Evolutionary conservation across 2,329 filamentous ascomycete species (phyloP), one percentile per base, ranked within the genome.

Genomic region (Xylariaceae sp.): DNA sequence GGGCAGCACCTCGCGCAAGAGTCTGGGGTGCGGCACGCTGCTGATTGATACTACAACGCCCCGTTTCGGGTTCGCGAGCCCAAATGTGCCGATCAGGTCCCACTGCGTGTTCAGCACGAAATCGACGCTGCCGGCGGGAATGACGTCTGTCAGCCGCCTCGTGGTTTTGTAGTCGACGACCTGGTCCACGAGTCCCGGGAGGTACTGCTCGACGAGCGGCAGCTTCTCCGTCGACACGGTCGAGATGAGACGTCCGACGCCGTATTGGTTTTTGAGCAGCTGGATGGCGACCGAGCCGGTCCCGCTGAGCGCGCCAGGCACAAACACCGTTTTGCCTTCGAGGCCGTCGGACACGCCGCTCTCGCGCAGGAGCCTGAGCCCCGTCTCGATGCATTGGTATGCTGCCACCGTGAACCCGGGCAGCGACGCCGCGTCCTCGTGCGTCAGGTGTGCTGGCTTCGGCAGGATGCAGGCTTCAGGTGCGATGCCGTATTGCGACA

Each of bases 211-310:
- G 0, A 81, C 76, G 18, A 76, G 69, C 0, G 67, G 55, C 26
- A 84, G 52, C 64, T 84, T 84, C 8, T 72, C 55, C 18, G 80
- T 81, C 3, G 80, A 83, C 0, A 79, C 78, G 0, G 80, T 81
- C 0, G 79, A 73, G 39, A 84, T 77, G 48, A 83, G 69, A 40
- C 70, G 74, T 0, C 64, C 64, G 1, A 75, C 81, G 0, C 75
- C 72, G 41, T 79, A 82, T 2, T 77, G 71, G 24, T 79, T 77
- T 59, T 78, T 80, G 3, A 79, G 76, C 2, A 83, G 64, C 64
- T 83, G 80, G 21, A 77, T 72, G 0, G 69, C 76, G 21, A 76
- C 65, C 2, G 72, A 69, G 0, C 81, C 80, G 0, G 75, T 77
- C 1, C 73, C 77, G 47, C 79, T 75, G 30, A 84, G 71, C 0